phyloP scores from a whole-genome alignment of 225 moss, liverwort and hornwort species.

The Physcomitrium patens region DNA sequence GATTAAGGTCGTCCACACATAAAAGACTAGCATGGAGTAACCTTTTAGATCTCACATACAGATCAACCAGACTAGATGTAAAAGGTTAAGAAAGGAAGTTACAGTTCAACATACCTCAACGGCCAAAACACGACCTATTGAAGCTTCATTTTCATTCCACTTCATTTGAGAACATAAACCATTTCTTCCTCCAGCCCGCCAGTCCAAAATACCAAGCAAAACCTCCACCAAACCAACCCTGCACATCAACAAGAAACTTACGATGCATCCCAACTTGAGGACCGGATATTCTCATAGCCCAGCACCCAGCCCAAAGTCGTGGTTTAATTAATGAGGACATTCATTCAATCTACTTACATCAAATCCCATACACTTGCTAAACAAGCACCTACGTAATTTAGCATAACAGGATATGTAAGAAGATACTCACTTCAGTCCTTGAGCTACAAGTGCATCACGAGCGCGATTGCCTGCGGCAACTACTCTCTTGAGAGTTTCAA shows the following conservation, averaged over 20 bases:
- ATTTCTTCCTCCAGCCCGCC: conserved; percentile 86
- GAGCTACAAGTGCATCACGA: conserved; percentile 85
- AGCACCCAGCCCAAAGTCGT: conserved; percentile 1
- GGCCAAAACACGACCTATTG: conserved; percentile 83
- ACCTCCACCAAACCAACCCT: conserved; percentile 87
- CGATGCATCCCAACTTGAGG: background rate
- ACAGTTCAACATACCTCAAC: conserved; percentile 60
- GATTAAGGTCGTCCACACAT: background rate
- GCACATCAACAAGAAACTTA: conserved; percentile 26
- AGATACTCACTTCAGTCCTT: conserved; percentile 80
- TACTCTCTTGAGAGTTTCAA: conserved; percentile 84
- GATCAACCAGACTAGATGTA: background rate
- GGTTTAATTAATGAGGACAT: background rate
- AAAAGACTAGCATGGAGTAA: background rate
- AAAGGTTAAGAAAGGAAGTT: conserved; percentile 2
- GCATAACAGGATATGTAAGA: background rate
- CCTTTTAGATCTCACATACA: background rate
- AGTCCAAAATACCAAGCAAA: conserved; percentile 81
- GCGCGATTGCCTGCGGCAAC: conserved; percentile 91
- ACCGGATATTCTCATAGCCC: background rate
- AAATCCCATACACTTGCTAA: background rate
- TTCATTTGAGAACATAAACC: conserved; percentile 92
- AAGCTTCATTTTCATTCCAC: conserved; percentile 91
- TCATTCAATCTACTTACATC: background rate
- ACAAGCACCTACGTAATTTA: background rate